Percentiles rank a stretch among this genome's conserved stretches.
Conservation (phyloP, 2,329 filamentous ascomycete species). For the Waltergamsia citrina region DNA sequence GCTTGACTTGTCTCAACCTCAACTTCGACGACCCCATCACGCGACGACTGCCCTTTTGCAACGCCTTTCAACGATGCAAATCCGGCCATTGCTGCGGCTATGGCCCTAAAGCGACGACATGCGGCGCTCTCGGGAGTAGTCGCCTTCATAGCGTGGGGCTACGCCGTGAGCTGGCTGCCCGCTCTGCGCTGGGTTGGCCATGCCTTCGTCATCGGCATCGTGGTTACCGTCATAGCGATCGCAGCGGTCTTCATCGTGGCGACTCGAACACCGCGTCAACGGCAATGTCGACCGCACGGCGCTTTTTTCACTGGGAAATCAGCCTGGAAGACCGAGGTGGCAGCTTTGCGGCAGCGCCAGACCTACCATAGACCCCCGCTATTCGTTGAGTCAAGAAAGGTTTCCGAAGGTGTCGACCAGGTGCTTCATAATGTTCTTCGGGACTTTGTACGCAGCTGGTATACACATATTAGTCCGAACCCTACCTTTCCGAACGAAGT, state of each 20-base stretch:
- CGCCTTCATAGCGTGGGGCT: slow-evolving; percentile 80
- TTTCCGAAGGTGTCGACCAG: slow-evolving; percentile 73
- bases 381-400: slow-evolving; percentile 64
- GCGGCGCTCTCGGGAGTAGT: slow-evolving; percentile 57
- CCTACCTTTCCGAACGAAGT: slow-evolving; percentile 78
- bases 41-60: neutral
- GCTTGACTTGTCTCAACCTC: too few relatives aligned
- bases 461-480: slow-evolving; percentile 72
- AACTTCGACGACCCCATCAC: too few relatives aligned
- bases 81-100: slow-evolving; percentile 25
- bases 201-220: slow-evolving; percentile 64
- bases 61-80: slow-evolving; percentile 16
- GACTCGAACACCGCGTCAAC: slow-evolving; percentile 38
- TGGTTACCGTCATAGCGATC: slow-evolving; percentile 44
- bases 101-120: slow-evolving; percentile 69
- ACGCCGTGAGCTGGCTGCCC: slow-evolving; percentile 74
- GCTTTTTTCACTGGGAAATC: slow-evolving; percentile 51
- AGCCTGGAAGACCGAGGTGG: slow-evolving; percentile 63
- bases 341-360: slow-evolving; percentile 54
- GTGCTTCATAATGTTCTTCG: slow-evolving; percentile 67
- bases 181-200: slow-evolving; percentile 76
- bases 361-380: slow-evolving; percentile 61
- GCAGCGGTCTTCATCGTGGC: slow-evolving; percentile 44
- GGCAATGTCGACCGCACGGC: slow-evolving; percentile 30
- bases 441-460: slow-evolving; percentile 87